These are phyloP conservation scores for Nitzschia putrida DNA, from an alignment of 108 stramenopile species.

Conservation along the genomic window DNA sequence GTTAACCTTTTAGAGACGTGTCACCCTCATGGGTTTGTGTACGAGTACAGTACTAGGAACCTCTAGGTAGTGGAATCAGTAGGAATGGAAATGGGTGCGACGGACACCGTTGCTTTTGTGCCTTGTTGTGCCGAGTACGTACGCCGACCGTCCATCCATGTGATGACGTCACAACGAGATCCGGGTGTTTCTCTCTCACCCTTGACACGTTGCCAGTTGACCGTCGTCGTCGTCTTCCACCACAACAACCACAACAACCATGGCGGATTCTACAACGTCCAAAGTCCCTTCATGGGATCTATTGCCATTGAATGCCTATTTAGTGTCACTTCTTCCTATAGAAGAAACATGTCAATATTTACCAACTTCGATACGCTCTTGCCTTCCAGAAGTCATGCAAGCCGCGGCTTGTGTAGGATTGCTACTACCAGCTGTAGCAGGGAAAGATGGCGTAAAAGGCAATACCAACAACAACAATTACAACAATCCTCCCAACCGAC, in stretches of 20 bases:
- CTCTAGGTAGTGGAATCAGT: too few relatives aligned
- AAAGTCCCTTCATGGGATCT: slow-evolving; percentile 6
- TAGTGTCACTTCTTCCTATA: slow-evolving; percentile 9
- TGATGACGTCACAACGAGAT: not conserved
- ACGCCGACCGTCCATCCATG: too few relatives aligned
- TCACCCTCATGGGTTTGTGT: too few relatives aligned
- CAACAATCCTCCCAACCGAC: not conserved
- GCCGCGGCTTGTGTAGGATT: not conserved
- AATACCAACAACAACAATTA: not conserved
- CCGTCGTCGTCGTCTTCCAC: not conserved
- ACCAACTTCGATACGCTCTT: not conserved
- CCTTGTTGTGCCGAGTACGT: too few relatives aligned
- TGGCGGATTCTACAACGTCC: not conserved
- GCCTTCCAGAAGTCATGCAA: too few relatives aligned
- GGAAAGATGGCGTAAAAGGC: not conserved
- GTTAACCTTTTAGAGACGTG: too few relatives aligned
- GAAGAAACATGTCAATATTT: slow-evolving; percentile 5
- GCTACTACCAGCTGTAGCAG: not conserved
- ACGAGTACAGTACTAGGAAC: too few relatives aligned
- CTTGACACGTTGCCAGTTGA: not conserved
- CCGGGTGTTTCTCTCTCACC: not conserved
- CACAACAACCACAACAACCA: not conserved
- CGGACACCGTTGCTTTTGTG: too few relatives aligned
- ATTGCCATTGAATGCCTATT: slow-evolving; percentile 8
- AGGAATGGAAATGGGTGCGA: too few relatives aligned